Conservation (phyloP, 2,329 filamentous ascomycete species). For the Ceratocystis colombiana region DNA sequence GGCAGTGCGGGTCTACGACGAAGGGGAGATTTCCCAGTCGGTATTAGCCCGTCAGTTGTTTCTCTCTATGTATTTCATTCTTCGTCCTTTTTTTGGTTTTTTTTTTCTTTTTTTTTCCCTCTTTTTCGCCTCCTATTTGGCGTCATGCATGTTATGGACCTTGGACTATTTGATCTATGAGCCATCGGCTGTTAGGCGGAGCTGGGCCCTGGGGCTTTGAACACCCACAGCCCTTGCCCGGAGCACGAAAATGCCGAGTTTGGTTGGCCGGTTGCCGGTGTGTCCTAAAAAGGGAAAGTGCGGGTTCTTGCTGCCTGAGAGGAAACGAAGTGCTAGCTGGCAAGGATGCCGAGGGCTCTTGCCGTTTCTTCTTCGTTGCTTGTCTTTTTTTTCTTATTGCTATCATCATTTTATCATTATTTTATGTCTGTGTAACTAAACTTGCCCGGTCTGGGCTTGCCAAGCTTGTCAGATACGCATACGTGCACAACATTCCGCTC, state of each 20-base stretch:
- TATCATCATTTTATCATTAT: not conserved
- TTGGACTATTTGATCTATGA: too few species aligned
- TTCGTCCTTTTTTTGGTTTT: not conserved
- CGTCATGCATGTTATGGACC: too few species aligned
- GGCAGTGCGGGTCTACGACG: not conserved
- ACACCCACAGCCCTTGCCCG: not conserved
- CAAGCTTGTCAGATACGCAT: not conserved
- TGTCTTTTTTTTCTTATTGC: not conserved
- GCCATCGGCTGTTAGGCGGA: not conserved
- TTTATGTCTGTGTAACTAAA: not conserved
- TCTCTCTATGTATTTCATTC: not conserved
- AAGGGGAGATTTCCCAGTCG: not conserved
- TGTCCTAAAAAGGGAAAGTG: not conserved
- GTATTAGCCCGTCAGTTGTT: not conserved
- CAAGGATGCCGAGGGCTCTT: slow-evolving; percentile 5
- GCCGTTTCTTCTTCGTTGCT: slow-evolving; percentile 2
- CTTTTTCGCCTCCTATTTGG: too few species aligned
- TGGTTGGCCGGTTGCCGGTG: not conserved
- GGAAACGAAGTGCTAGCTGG: too few species aligned
- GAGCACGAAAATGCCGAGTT: not conserved
- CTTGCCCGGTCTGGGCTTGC: not conserved
- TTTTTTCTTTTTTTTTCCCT: not conserved
- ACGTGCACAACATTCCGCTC: not conserved
- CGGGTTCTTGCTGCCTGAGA: not conserved
- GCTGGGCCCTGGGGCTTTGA: not conserved